A percentile compares a stretch with the other conserved stretches of the same genome.
Evolutionary conservation across 768 basidiomycete species (phyloP).

Genomic region (Suillus sp.): DNA sequence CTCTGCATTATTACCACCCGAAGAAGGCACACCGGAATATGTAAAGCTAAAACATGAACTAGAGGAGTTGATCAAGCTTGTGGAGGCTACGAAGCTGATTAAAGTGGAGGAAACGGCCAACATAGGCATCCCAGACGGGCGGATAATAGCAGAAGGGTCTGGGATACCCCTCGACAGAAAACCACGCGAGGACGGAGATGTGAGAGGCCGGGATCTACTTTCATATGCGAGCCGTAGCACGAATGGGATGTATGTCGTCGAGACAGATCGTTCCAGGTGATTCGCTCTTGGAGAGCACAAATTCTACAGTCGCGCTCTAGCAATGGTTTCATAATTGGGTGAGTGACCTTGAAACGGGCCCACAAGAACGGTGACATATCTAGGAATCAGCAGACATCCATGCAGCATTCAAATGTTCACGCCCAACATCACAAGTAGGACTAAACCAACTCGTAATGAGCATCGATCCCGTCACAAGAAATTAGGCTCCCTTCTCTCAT

Average conservation of each 20-base stretch:
- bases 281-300: background rate
- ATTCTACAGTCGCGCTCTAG: background rate
- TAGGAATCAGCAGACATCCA: background rate
- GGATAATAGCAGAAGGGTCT: slow-evolving; percentile 42
- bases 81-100: slow-evolving; percentile 79
- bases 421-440: background rate
- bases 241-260: slow-evolving; percentile 63
- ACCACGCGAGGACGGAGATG: slow-evolving; percentile 24
- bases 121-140: slow-evolving; percentile 40
- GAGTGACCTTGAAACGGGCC: background rate
- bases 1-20: slow-evolving; percentile 71
- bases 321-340: background rate
- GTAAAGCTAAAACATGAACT: slow-evolving; percentile 55
- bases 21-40: slow-evolving; percentile 56
- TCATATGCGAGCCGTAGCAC: slow-evolving; percentile 49
- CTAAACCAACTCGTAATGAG: background rate
- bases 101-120: slow-evolving; percentile 36
- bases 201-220: slow-evolving; percentile 49
- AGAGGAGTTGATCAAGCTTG: slow-evolving; percentile 72
- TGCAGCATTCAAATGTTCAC: too few species aligned
- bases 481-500: background rate
- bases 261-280: slow-evolving; percentile 39
- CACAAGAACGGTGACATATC: background rate
- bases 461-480: background rate
- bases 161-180: slow-evolving; percentile 32